phyloP scores from a whole-genome alignment of 179 eudicot genomes.

The Heliamphora ciliata region DNA sequence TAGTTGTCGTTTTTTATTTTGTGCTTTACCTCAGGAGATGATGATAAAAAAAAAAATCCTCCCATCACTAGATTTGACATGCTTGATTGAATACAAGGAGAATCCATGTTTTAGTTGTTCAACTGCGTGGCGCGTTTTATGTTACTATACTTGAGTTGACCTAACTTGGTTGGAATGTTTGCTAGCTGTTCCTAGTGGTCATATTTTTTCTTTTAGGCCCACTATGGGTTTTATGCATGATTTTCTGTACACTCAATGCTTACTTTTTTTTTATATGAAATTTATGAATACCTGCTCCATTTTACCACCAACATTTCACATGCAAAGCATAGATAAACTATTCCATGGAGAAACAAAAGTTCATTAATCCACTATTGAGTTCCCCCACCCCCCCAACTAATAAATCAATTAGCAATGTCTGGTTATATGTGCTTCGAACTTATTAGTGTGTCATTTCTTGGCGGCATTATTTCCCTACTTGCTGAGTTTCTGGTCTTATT shows the following conservation, averaged over 20 bases:
- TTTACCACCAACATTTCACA: neutral
- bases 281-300: neutral
- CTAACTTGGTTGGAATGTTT: constrained; percentile 8
- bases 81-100: neutral
- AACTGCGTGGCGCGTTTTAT: neutral
- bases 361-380: neutral
- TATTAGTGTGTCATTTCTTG: constrained; percentile 4
- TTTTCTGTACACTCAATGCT: neutral
- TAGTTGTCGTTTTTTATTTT: neutral
- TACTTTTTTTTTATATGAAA: neutral
- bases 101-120: neutral
- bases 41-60: neutral
- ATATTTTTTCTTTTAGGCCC: neutral
- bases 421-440: constrained; percentile 4
- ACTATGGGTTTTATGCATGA: neutral
- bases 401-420: neutral
- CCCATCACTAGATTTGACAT: neutral
- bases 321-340: neutral
- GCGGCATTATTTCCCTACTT: neutral
- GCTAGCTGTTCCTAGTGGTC: neutral
- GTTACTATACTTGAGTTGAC: neutral
- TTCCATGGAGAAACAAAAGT: neutral
- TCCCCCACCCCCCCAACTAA: too few relatives aligned
- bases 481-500: constrained; percentile 7
- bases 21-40: neutral